phyloP scores from a whole-genome alignment of 1,284 basidiomycete genomes.

The Melanopsichium pennsylvanicum region DNA sequence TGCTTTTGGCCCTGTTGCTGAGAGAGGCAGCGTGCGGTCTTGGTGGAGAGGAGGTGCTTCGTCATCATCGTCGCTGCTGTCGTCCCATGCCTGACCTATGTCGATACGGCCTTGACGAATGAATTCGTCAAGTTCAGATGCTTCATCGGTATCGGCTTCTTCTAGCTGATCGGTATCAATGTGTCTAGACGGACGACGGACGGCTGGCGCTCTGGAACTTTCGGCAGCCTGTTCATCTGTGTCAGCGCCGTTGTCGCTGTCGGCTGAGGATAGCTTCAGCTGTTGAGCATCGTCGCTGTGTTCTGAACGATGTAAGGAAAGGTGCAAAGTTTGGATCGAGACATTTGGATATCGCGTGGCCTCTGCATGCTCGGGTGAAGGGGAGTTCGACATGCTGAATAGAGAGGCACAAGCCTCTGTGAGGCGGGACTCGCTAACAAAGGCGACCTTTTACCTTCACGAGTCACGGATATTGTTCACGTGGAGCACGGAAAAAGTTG shows the following conservation, averaged over 20 bases:
- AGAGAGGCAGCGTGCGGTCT: constrained; percentile 28
- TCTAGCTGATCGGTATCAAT: constrained; percentile 32
- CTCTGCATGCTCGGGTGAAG: not conserved
- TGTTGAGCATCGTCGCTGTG: not conserved
- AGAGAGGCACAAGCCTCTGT: too few relatives aligned
- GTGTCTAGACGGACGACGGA: not conserved
- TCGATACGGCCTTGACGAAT: constrained; percentile 40
- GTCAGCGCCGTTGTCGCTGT: not conserved
- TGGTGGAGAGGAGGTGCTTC: constrained; percentile 3
- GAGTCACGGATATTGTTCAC: too few relatives aligned
- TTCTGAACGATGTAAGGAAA: constrained; percentile 5
- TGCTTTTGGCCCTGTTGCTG: constrained; percentile 16
- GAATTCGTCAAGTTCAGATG: constrained; percentile 34
- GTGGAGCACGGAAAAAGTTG: too few relatives aligned
- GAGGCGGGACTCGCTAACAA: too few relatives aligned
- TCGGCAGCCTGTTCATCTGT: not conserved
- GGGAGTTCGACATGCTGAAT: constrained; percentile 3
- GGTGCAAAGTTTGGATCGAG: constrained; percentile 18
- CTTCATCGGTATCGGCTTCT: constrained; percentile 43
- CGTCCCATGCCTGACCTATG: constrained; percentile 46
- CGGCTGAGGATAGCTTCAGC: not conserved
- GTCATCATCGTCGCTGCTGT: constrained; percentile 49
- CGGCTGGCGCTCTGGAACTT: not conserved
- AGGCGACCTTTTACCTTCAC: too few relatives aligned
- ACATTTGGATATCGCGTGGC: constrained; percentile 7